These are phyloP conservation scores for Panellus pusillus DNA, from an alignment of 768 basidiomycete genomes.

Conservation along the genomic window DNA sequence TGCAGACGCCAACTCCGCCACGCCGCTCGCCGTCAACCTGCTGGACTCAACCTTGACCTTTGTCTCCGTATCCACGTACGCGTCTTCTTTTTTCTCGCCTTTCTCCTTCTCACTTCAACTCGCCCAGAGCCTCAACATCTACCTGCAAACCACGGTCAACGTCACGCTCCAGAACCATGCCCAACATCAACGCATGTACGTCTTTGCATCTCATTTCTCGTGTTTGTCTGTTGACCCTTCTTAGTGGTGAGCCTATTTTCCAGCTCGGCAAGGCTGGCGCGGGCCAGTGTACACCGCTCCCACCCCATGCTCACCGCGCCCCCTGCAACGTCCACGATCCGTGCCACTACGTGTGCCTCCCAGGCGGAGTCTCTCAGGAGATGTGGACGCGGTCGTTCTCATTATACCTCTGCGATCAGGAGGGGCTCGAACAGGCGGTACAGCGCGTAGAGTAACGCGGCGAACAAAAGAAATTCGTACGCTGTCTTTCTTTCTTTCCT, in stretches of 20 bases:
- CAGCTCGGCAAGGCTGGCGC: background rate
- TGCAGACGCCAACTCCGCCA: background rate
- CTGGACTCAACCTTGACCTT: background rate
- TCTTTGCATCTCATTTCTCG: background rate
- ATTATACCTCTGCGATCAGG: too few species aligned
- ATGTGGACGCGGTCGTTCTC: too few species aligned
- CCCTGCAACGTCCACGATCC: background rate
- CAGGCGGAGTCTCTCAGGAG: too few species aligned
- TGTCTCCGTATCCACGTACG: too few species aligned
- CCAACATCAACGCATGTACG: background rate
- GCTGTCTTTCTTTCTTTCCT: constrained; percentile 25
- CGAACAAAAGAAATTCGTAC: constrained; percentile 91
- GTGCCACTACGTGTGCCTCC: background rate
- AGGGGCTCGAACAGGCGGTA: too few species aligned
- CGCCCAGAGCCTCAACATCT: constrained; percentile 10
- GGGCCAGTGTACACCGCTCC: background rate
- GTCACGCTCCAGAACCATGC: background rate
- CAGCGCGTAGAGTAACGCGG: constrained; percentile 90
- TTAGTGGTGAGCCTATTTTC: background rate
- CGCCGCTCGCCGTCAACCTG: background rate
- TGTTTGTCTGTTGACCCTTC: too few species aligned
- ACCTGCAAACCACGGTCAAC: constrained; percentile 1
- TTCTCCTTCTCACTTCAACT: background rate
- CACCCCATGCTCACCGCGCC: background rate
- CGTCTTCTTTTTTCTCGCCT: background rate